These are phyloP conservation scores for Colletotrichum incanum DNA, from an alignment of 2,329 filamentous ascomycete species.

Conservation along the genomic window DNA sequence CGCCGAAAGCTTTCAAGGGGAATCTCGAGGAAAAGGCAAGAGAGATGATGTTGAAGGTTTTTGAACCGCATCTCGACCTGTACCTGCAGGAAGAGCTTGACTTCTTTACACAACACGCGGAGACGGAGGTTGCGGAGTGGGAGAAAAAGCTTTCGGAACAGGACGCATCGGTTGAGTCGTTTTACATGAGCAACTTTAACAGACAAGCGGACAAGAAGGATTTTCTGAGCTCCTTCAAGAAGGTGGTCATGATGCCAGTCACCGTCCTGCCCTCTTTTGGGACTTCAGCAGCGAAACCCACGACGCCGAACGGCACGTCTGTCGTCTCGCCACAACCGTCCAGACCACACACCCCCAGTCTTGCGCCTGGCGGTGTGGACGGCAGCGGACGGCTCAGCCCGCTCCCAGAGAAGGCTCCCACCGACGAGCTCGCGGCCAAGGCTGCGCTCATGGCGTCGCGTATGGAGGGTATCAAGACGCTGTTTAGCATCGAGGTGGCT, in stretches of 20 bases:
- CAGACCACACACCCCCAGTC: conserved; percentile 65
- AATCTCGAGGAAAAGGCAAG: conserved; percentile 77
- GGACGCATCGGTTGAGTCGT: conserved; percentile 90
- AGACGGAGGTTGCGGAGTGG: conserved; percentile 86
- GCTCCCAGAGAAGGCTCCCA: conserved; percentile 79
- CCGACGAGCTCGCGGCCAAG: conserved; percentile 93
- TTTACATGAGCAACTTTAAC: conserved; percentile 96
- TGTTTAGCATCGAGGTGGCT: conserved; percentile 97
- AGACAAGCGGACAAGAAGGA: conserved; percentile 96
- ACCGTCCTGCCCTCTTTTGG: conserved; percentile 83
- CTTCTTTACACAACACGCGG: conserved; percentile 83
- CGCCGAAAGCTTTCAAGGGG: conserved; percentile 74
- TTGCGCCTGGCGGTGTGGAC: conserved; percentile 54
- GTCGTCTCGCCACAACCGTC: conserved; percentile 58
- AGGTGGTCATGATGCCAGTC: conserved; percentile 99
- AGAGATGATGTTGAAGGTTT: conserved; percentile 79
- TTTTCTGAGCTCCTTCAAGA: conserved; percentile 96
- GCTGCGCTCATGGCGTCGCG: conserved; percentile 97
- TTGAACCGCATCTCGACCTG: conserved; percentile 93
- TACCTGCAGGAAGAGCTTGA: conserved; percentile 95
- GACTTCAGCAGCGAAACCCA: conserved; percentile 43
- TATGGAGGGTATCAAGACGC: conserved; percentile 92
- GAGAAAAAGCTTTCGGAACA: conserved; percentile 93
- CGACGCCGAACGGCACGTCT: conserved; percentile 51
- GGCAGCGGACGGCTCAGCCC: conserved; percentile 59